Conservation (phyloP, 768 basidiomycete species). For the Favolaschia claudopus region DNA sequence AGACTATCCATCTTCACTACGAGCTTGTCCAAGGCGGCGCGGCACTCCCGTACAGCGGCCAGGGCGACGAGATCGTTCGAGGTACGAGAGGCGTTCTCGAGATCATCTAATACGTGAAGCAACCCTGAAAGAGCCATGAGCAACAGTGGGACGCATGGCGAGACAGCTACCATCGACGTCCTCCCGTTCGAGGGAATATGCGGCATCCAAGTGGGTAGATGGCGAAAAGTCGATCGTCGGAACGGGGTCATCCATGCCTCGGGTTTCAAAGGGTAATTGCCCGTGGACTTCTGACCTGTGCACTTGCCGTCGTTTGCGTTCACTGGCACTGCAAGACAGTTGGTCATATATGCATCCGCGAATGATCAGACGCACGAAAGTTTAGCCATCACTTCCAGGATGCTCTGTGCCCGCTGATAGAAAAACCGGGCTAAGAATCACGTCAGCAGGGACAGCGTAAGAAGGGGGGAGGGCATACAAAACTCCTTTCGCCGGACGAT, state of each 20-base stretch:
- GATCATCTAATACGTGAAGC: slow-evolving; percentile 66
- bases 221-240: slow-evolving; percentile 84
- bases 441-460: background rate
- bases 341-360: background rate
- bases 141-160: slow-evolving; percentile 10
- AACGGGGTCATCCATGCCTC: slow-evolving; percentile 82
- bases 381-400: slow-evolving; percentile 88
- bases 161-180: slow-evolving; percentile 72
- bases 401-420: slow-evolving; percentile 78
- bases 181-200: slow-evolving; percentile 71
- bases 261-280: slow-evolving; percentile 86
- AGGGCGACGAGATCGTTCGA: slow-evolving; percentile 55
- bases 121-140: slow-evolving; percentile 52
- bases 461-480: slow-evolving; percentile 50
- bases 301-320: slow-evolving; percentile 84
- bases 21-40: slow-evolving; percentile 69
- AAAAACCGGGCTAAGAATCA: slow-evolving; percentile 72
- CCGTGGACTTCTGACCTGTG: slow-evolving; percentile 86
- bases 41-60: slow-evolving; percentile 68
- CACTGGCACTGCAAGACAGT: slow-evolving; percentile 59
- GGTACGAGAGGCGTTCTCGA: slow-evolving; percentile 63
- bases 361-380: slow-evolving; percentile 68
- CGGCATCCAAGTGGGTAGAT: slow-evolving; percentile 63
- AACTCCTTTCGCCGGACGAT: slow-evolving; percentile 92
- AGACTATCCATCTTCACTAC: slow-evolving; percentile 81